Evolutionary conservation across 2,329 filamentous ascomycete genomes (phyloP).

Genomic region (Verticillium nubilum): DNA sequence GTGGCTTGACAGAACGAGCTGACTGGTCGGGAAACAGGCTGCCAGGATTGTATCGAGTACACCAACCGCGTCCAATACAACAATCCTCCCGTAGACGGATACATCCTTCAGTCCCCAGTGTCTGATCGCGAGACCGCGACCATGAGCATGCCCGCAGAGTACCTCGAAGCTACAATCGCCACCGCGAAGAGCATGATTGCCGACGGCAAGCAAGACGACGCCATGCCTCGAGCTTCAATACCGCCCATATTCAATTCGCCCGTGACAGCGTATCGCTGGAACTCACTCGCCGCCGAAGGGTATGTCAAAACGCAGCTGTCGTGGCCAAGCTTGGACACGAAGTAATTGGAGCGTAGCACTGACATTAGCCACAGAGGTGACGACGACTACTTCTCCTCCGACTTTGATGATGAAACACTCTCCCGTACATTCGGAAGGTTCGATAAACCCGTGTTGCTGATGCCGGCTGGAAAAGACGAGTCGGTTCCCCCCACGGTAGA

Average conservation of each 20-base stretch:
- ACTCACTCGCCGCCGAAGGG: conserved; percentile 44
- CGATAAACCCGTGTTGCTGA: conserved; percentile 52
- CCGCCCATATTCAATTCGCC: conserved; percentile 23
- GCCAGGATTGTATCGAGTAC: conserved; percentile 55
- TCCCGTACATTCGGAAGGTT: conserved; percentile 58
- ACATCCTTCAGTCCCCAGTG: conserved; percentile 73
- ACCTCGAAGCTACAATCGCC: conserved; percentile 38
- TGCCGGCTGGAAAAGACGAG: conserved; percentile 62
- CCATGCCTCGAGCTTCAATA: conserved; percentile 1
- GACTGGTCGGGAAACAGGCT: conserved; percentile 44
- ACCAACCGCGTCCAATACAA: conserved; percentile 29
- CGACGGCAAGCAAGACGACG: conserved; percentile 44
- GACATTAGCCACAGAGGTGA: conserved; percentile 46
- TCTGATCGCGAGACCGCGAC: conserved; percentile 66
- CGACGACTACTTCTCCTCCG: conserved; percentile 82
- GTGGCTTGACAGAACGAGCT: not conserved
- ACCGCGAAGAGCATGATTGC: conserved; percentile 49
- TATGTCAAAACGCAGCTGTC: conserved; percentile 23
- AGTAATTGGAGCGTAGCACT: not conserved
- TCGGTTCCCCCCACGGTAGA: conserved; percentile 54
- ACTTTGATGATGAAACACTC: conserved; percentile 55
- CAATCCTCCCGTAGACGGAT: conserved; percentile 56
- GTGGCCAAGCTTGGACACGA: no score
- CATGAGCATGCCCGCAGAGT: conserved; percentile 29
- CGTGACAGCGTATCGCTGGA: conserved; percentile 46